phyloP scores from a whole-genome alignment of 1,139 yeast species.

The Pichia inconspicua region DNA sequence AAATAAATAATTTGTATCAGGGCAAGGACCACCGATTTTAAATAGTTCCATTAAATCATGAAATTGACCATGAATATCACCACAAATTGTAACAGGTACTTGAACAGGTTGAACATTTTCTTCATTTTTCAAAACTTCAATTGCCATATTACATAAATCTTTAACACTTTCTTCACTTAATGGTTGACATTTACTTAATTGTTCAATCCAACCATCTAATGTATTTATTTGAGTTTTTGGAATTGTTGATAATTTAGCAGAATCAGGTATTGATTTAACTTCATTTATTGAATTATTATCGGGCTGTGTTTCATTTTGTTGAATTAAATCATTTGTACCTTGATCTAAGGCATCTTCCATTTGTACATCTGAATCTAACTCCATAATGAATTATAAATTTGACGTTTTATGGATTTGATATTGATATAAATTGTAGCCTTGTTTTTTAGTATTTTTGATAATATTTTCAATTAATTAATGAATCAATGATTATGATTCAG shows the following conservation, averaged over 20 bases:
- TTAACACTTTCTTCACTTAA: conserved; percentile 77
- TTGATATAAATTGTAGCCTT: no score
- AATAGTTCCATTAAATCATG: conserved; percentile 89
- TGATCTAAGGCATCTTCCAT: conserved; percentile 55
- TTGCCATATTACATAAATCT: conserved; percentile 80
- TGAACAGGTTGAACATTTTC: conserved; percentile 91
- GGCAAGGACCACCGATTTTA: conserved; percentile 85
- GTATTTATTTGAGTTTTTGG: conserved; percentile 49
- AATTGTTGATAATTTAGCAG: conserved; percentile 13
- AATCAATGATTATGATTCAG: no score
- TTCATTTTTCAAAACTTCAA: conserved; percentile 83
- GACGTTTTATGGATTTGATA: no score
- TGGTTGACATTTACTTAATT: conserved; percentile 70
- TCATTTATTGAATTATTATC: not conserved
- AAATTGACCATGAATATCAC: conserved; percentile 95
- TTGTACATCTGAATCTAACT: conserved; percentile 53
- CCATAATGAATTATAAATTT: conserved; percentile 30
- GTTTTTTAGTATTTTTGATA: no score
- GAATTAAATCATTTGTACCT: conserved; percentile 7
- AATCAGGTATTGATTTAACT: not conserved
- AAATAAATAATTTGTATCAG: conserved; percentile 71
- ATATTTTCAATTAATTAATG: no score
- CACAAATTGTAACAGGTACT: conserved; percentile 97
- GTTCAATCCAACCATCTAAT: conserved; percentile 84
- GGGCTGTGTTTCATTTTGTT: not conserved